phyloP scores from a whole-genome alignment of 148 eudicot genomes.

The Agrostemma githago region DNA sequence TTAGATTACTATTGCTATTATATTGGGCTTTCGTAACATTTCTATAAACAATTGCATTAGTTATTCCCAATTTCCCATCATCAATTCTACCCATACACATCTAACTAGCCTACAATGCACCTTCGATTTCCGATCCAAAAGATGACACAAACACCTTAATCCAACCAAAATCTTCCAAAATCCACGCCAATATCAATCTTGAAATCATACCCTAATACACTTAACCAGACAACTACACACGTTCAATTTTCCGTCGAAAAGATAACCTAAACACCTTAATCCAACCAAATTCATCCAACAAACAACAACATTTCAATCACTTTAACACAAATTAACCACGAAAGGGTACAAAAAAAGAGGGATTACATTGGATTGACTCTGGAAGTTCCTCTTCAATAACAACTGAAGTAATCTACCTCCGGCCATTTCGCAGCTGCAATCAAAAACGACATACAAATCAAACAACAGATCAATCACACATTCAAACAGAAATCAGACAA shows the following conservation, averaged over 20 bases:
- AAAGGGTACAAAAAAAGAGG: neutral
- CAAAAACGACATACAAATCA: constrained; percentile 7
- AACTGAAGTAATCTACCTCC: constrained; percentile 61
- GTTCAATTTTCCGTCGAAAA: neutral
- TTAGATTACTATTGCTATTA: too few relatives aligned
- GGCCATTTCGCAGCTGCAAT: constrained; percentile 43
- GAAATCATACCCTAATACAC: too few relatives aligned
- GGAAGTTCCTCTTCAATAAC: constrained; percentile 48
- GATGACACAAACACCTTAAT: neutral
- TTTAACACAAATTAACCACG: neutral
- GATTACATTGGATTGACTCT: constrained; percentile 48
- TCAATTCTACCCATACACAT: too few relatives aligned
- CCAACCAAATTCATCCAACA: constrained; percentile 2
- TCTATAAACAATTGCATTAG: too few relatives aligned
- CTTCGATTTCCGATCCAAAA: neutral
- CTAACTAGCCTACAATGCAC: neutral
- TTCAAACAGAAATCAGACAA: neutral
- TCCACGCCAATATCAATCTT: too few relatives aligned
- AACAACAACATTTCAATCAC: neutral
- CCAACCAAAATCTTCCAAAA: neutral
- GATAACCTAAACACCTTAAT: neutral
- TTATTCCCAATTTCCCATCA: too few relatives aligned
- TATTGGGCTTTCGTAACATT: too few relatives aligned
- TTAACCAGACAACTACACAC: neutral
- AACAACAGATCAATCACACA: neutral